Evolutionary conservation across 345 rosid species (phyloP).

Genomic region (Eucalyptus marginata): DNA sequence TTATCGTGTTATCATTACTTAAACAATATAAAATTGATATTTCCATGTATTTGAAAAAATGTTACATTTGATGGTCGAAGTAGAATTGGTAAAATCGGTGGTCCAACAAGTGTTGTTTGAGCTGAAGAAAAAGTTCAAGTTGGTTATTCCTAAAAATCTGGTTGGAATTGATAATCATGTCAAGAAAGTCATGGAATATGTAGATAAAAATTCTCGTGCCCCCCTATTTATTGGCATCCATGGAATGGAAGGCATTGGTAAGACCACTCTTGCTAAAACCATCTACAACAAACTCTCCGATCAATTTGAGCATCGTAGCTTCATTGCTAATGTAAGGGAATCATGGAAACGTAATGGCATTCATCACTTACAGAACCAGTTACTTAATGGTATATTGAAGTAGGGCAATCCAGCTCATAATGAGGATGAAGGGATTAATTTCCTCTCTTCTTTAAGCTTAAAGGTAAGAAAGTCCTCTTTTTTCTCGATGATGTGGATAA

Average conservation of each 20-base stretch:
- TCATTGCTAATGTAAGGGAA: background rate
- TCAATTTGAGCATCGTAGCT: background rate
- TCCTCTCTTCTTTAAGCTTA: background rate
- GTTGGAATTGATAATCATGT: background rate
- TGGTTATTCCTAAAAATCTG: background rate
- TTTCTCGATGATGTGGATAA: background rate
- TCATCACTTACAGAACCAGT: background rate
- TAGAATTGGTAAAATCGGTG: background rate
- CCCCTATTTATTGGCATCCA: background rate
- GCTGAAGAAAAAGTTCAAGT: background rate
- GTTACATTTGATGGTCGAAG: background rate
- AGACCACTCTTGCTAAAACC: background rate
- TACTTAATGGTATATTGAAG: background rate
- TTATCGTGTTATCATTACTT: background rate
- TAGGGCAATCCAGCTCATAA: rapidly evolving
- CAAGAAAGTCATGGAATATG: background rate
- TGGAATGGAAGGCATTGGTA: background rate
- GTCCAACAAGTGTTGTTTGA: background rate
- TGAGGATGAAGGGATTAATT: background rate
- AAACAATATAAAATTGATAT: background rate
- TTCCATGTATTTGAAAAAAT: background rate
- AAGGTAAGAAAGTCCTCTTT: background rate
- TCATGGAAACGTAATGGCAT: rapidly evolving
- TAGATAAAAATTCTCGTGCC: rapidly evolving
- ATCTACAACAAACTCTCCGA: background rate